Base-by-base conservation (phyloP, 192 early-diverging fungal species). In the Funneliformis geosporum region DNA sequence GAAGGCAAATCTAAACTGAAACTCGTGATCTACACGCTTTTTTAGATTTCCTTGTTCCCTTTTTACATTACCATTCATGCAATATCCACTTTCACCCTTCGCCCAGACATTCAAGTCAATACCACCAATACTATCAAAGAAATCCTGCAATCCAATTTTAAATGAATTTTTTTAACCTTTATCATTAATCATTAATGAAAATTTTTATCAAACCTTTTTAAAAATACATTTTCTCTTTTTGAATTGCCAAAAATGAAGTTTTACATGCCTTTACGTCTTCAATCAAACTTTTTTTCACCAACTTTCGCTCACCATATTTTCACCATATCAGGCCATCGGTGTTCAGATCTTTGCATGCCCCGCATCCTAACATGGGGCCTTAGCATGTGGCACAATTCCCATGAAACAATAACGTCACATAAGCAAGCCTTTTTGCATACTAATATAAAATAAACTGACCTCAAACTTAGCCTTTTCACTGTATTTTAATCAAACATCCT, bases 301-400 rank as follows among this genome's bases (percentile, higher is more conserved):
- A 18, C 50, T 55, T 14, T 55, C 50, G 50, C 14, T 55, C 50
- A 55, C 50, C 50, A 55, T 55, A 55, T 55, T 55, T 55, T 65
- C 38, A 16, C 67, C 67, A 69, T 69, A 69, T 69, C 67, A 40
- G 67, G 67, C 9, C 39, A 69, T 69, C 40, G 39, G 67, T 69
- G 67, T 69, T 69, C 67, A 69, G 39, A 69, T 69, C 39, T 69
- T 69, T 69, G 67, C 67, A 69, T 69, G 67, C 28, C 62, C 62
- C 62, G 59, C 16, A 65, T 28, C 62, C 62, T 40, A 40, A 69
- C 67, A 40, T 69, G 67, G 67, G 67, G 38, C 67, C 67, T 43
- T 42, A 69, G 39, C 67, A 69, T 69, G 67, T 69, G 67, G 38
- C 67, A 69, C 67, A 39, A 69, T 42, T 69, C 67, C 67, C 67